A percentile compares a stretch with the other conserved stretches of the same genome.
phyloP scores from a whole-genome alignment of 1,284 basidiomycete genomes.

The Inonotus hispidus region DNA sequence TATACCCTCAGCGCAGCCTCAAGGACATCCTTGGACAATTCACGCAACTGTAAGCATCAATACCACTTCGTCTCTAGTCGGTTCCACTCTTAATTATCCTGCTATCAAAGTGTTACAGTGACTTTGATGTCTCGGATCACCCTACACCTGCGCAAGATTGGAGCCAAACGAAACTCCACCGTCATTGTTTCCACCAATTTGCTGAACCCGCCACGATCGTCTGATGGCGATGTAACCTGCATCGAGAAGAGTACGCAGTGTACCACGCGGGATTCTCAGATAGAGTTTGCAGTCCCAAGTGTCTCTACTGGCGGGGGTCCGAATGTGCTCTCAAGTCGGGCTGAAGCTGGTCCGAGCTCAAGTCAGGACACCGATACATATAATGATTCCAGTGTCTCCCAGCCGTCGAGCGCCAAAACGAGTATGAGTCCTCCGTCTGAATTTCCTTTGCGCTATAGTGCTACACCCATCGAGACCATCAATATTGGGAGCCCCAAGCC shows the following conservation, averaged over 20 bases:
- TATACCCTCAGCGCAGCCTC: conserved; percentile 11
- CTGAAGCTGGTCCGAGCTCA: background rate
- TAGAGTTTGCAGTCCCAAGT: background rate
- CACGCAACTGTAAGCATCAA: conserved; percentile 2
- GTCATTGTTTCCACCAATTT: background rate
- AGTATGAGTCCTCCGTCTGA: no score
- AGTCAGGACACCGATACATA: no score
- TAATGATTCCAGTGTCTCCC: no score
- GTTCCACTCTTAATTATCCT: background rate
- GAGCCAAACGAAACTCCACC: background rate
- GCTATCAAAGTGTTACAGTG: conserved; percentile 5
- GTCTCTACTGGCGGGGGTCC: background rate
- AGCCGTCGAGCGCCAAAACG: no score
- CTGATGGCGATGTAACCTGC: background rate
- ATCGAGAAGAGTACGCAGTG: background rate
- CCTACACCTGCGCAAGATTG: conserved; percentile 14
- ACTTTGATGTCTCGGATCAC: conserved; percentile 21
- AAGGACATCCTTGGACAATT: conserved; percentile 20
- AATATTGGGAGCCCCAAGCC: no score
- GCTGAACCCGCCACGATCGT: background rate
- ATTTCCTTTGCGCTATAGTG: no score
- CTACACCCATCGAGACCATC: no score
- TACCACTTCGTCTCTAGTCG: background rate
- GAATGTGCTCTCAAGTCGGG: background rate
- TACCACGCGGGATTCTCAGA: background rate